A percentile compares a stretch with the other conserved stretches of the same genome.
These are phyloP conservation scores for Mortierella sp. DNA, from an alignment of 371 early-diverging fungal species.

Conservation along the genomic window DNA sequence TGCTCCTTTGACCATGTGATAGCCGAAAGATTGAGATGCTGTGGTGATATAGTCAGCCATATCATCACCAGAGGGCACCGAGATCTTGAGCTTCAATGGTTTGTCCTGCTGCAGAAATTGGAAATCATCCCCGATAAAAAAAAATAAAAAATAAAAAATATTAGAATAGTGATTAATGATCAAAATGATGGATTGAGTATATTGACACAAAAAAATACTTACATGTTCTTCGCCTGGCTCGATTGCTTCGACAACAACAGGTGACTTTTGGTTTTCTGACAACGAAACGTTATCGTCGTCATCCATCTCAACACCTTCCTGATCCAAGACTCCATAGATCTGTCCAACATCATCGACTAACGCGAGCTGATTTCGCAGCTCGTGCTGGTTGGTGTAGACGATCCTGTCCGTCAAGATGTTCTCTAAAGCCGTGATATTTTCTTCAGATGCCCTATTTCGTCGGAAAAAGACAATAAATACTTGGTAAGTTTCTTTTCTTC, in stretches of 20 bases:
- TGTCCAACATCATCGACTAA: conserved; percentile 54
- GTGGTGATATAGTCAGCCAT: conserved; percentile 51
- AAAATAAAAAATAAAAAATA: neutral
- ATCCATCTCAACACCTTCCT: conserved; percentile 42
- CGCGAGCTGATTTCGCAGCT: conserved; percentile 43
- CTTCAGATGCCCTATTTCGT: conserved; percentile 17
- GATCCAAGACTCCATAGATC: conserved; percentile 38
- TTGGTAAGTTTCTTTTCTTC: neutral
- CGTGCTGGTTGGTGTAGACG: conserved; percentile 49
- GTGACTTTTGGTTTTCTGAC: conserved; percentile 44
- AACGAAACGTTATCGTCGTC: conserved; percentile 45
- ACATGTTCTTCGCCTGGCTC: conserved; percentile 28
- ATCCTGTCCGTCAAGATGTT: conserved; percentile 44
- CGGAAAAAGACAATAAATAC: neutral
- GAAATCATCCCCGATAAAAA: too few species aligned
- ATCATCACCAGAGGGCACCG: conserved; percentile 48
- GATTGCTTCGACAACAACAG: conserved; percentile 46
- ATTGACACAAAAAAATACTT: neutral
- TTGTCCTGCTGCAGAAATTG: conserved; percentile 23
- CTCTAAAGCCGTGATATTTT: conserved; percentile 31
- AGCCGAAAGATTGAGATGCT: conserved; percentile 50
- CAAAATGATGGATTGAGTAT: neutral
- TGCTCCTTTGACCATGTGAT: conserved; percentile 40
- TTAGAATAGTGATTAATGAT: too few species aligned
- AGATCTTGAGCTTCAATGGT: conserved; percentile 38